Evolutionary conservation across 345 rosid genomes (phyloP), one percentile per base, ranked within the genome.

Genomic region (Citrus australasica): DNA sequence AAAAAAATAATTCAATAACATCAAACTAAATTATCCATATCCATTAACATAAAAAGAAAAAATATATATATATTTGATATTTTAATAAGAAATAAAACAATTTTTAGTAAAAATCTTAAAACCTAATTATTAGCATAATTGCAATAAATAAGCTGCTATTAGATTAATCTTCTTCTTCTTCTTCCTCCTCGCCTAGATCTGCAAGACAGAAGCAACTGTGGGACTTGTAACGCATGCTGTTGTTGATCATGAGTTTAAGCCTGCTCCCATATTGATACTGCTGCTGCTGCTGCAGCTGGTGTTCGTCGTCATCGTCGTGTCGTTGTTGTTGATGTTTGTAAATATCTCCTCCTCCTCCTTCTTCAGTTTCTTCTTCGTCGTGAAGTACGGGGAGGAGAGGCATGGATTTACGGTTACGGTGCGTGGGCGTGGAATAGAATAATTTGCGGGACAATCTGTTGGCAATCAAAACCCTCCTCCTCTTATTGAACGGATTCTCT

Each of bases 401-500:
- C 98, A 92, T 90, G 37, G 97, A 94, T 75, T 82, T 87, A 5
- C 94, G 94, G 82, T 87, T 86, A 3, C 76, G 76, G 82, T 84
- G 90, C 51, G 51, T 0, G 51, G 51, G 16, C 3, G 51, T 11
- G 16, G 87, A 77, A 82, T 91, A 90, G 77, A 87, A 86, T 2
- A 79, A 83, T 58, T 78, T 90, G 55, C 87, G 83, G 8, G 83
- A 72, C 76, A 82, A 84, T 69, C 89, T 89, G 79, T 75, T 88
- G 19, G 90, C 92, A 48, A 92, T 79, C 37, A 91, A 61, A 8
- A 91, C 35, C 40, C 97, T 86, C 42, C 98, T 85, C 73, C 91
- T 90, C 82, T 92, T 94, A 85, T 91, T 94, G 77, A 94, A 88
- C 13, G 94, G 89, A 75, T 88, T 92, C 84, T 94, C 98, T 46